Evolutionary conservation across 2,329 filamentous ascomycete genomes (phyloP).

Genomic region (Colletotrichum plurivorum): DNA sequence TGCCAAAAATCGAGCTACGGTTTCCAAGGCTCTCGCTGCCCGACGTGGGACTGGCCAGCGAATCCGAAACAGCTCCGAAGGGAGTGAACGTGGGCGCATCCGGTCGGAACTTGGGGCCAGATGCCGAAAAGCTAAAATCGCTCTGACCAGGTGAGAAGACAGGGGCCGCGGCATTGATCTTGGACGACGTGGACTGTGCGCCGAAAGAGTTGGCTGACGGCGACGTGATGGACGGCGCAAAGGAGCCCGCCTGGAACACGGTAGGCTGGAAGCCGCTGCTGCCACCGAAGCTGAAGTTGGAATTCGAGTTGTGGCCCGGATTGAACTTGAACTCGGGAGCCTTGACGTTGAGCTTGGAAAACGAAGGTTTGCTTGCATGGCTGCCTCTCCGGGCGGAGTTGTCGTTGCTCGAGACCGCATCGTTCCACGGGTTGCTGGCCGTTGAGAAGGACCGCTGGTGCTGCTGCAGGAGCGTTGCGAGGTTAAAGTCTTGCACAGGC

Average conservation of each 20-base stretch:
- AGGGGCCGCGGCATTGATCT: slow-evolving; percentile 79
- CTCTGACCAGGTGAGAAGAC: slow-evolving; percentile 78
- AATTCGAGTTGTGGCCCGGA: slow-evolving; percentile 65
- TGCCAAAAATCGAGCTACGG: slow-evolving; percentile 75
- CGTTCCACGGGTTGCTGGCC: slow-evolving; percentile 75
- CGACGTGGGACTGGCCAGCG: slow-evolving; percentile 62
- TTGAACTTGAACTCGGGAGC: slow-evolving; percentile 91
- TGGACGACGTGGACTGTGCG: slow-evolving; percentile 58
- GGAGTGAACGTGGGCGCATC: slow-evolving; percentile 85
- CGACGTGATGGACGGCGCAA: slow-evolving; percentile 51
- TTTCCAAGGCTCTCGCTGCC: slow-evolving; percentile 59
- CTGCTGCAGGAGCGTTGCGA: slow-evolving; percentile 56
- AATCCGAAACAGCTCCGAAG: slow-evolving; percentile 60
- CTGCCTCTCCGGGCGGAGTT: slow-evolving; percentile 59
- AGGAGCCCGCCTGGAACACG: slow-evolving; percentile 57
- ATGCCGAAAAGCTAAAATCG: slow-evolving; percentile 78
- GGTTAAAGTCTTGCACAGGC: slow-evolving; percentile 67
- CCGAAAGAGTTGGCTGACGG: slow-evolving; percentile 56
- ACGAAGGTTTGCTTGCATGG: slow-evolving; percentile 78
- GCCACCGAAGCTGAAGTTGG: slow-evolving; percentile 65
- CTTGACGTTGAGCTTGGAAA: slow-evolving; percentile 88
- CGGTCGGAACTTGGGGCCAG: slow-evolving; percentile 79
- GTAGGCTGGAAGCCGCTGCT: slow-evolving; percentile 63
- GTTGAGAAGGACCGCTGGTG: slow-evolving; percentile 71
- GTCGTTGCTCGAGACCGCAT: slow-evolving; percentile 58